Base-by-base conservation (phyloP, 352 stramenopile species). In the Achlya hypogyna region DNA sequence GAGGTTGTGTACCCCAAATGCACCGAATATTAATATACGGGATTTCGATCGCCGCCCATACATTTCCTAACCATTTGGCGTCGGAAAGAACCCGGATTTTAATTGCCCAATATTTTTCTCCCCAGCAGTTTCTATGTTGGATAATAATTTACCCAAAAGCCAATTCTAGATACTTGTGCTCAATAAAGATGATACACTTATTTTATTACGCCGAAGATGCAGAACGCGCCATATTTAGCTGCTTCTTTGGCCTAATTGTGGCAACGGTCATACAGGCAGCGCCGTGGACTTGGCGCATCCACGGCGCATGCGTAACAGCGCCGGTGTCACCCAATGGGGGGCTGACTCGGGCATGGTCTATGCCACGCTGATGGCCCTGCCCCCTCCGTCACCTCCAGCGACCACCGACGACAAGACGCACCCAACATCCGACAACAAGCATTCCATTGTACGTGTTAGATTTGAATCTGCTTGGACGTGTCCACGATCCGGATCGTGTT, bases 401-500 rank as follows among this genome's bases (percentile, higher is more conserved):
- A 45, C 38, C 38, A 45, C 38, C n/a, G 38, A 45, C 38, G 38
- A 45, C 38, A n/a, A 10, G 38, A 45, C 38, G 38, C 38, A 45
- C 38, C 38, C 38, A 45, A 45, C 12, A 10, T 18, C 38, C 38
- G 38, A 45, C 38, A 18, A 45, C 38, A 42, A 42, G 34, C 6
- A 18, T 9, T 45, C n/a, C 38, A n/a, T 45, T 10, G 14, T 42
- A 6, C 6, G 34, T 6, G 12, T 45, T 45, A 45, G 38, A 45
- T 45, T 9, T 45, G 38, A 18, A 45, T 45, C 38, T 45, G 38
- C 38, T 45, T 49, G 53, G 45, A 25, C 31, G 27, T 43, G 34
- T 62, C 53, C 4, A 62, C 53, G n/a, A 62, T 62, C 6, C 53
- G 53, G 27, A 62, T 62, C 27, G 53, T 62, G 16, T 62, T 62